Evolutionary conservation across 75 land plant species (phyloP), one percentile per base, ranked within the genome.

Genomic region (Cupressus sempervirens): DNA sequence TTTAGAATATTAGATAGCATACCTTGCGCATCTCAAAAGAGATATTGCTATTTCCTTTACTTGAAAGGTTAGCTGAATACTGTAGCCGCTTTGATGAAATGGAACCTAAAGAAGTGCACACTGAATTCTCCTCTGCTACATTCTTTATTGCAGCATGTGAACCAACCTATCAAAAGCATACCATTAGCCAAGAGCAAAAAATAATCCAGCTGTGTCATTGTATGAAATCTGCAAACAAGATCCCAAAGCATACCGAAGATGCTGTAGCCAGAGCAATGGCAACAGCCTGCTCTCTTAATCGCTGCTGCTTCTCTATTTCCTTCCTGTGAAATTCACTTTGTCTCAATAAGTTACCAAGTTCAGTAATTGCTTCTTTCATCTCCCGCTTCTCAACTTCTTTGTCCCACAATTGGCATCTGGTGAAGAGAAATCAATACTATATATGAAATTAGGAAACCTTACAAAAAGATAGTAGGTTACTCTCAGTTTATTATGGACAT

Each of bases 391-490:
- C 99, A 26, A 87, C 74, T 79, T 96, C 94, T 45, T 88, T 91
- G 56, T 97, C 99, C 90, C 87, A 91, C 45, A 90, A 82, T 62
- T 92, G 94, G 83, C 97, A 98, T 85, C 99, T 98, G 92, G 86
- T 77, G 26, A 77, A 77, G 26, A 79, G 81, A 79, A 79, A 41
- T 30, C 29, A 20, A 79, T 23, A 81, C 15, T 4, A 83, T 40
- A 32, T 10, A 29, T 30, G 50, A 20, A 67, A 70, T 84, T 84
- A 65, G 32, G 13, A 43, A 18, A 23, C 36, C n/a, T 30, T 50
- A 18, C 29, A 32, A 65, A 11, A 58, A 23, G 45, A 29, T 40
- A 1, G 73, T 30, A 30, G 73, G 34, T 29, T 70, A 12, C 81
- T 79, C 50, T n/a, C 43, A 23, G 81, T 43, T 76, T 76, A 34